phyloP scores from a whole-genome alignment of 1,284 basidiomycete genomes.

The Coniophora puteana region DNA sequence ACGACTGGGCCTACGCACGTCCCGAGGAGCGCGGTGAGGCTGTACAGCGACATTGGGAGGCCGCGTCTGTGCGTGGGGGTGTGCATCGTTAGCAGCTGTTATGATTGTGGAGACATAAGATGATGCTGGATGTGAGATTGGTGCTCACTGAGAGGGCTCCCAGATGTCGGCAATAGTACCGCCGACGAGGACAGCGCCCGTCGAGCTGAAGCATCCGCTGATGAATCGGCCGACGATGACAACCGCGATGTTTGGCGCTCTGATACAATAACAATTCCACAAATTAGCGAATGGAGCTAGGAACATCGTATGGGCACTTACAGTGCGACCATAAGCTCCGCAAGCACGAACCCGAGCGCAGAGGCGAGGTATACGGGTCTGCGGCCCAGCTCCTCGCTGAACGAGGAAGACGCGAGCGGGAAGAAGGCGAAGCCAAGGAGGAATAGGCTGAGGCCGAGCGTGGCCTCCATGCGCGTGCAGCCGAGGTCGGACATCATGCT shows the following conservation, averaged over 20 bases:
- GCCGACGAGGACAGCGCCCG: slow-evolving; percentile 72
- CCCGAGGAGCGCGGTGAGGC: slow-evolving; percentile 52
- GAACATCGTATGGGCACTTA: slow-evolving; percentile 31
- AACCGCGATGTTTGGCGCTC: slow-evolving; percentile 65
- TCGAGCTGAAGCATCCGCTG: slow-evolving; percentile 56
- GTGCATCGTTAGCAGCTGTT: neutral
- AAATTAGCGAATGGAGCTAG: neutral
- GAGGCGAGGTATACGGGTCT: slow-evolving; percentile 65
- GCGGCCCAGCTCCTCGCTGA: slow-evolving; percentile 77
- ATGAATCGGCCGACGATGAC: slow-evolving; percentile 68
- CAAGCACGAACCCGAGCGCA: slow-evolving; percentile 49
- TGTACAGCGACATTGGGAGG: slow-evolving; percentile 68
- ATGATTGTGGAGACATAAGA: slow-evolving; percentile 1
- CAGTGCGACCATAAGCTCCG: slow-evolving; percentile 60
- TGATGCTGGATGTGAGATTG: neutral
- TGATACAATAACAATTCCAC: slow-evolving; percentile 18
- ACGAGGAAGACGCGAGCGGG: slow-evolving; percentile 69
- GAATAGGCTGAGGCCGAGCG: slow-evolving; percentile 58
- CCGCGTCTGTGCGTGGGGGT: slow-evolving; percentile 48
- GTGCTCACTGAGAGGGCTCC: slow-evolving; percentile 49
- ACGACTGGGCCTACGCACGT: slow-evolving; percentile 64
- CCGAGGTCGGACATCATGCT: slow-evolving; percentile 67
- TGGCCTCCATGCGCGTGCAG: slow-evolving; percentile 55
- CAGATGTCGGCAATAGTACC: slow-evolving; percentile 77
- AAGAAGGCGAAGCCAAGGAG: slow-evolving; percentile 67